These are phyloP conservation scores for Manihot esculenta DNA, from an alignment of 441 rosid species.

Conservation along the genomic window DNA sequence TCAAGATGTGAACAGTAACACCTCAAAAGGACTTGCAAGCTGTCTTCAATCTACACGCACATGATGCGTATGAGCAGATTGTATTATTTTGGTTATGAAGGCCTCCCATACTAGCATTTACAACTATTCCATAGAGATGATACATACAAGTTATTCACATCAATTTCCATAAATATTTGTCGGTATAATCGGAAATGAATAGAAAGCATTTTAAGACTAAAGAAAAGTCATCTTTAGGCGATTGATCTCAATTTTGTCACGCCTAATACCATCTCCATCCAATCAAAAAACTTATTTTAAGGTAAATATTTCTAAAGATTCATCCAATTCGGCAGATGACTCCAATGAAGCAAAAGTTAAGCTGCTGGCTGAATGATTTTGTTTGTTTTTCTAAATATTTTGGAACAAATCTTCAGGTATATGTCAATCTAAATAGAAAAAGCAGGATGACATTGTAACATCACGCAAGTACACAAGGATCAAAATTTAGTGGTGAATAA, in stretches of 20 bases:
- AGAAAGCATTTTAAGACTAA: background rate
- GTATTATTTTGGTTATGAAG: conserved; percentile 11
- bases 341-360: background rate
- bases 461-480: background rate
- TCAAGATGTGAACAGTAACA: conserved; percentile 7
- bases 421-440: background rate
- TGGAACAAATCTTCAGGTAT: background rate
- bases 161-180: conserved; percentile 7
- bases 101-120: conserved; percentile 16
- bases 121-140: conserved; percentile 14
- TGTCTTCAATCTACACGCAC: conserved; percentile 24
- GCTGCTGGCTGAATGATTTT: background rate
- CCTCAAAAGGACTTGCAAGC: conserved; percentile 26
- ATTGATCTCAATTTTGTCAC: background rate
- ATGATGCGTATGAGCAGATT: conserved; percentile 19
- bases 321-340: background rate
- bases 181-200: background rate
- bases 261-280: background rate
- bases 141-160: conserved; percentile 7
- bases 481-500: background rate
- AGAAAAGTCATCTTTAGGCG: background rate
- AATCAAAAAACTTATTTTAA: background rate
- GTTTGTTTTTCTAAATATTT: background rate
- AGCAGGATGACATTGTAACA: background rate
- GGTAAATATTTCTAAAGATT: background rate